These are phyloP conservation scores for Trichoderma koningiopsis DNA, from an alignment of 2,329 filamentous ascomycete genomes.

Conservation along the genomic window DNA sequence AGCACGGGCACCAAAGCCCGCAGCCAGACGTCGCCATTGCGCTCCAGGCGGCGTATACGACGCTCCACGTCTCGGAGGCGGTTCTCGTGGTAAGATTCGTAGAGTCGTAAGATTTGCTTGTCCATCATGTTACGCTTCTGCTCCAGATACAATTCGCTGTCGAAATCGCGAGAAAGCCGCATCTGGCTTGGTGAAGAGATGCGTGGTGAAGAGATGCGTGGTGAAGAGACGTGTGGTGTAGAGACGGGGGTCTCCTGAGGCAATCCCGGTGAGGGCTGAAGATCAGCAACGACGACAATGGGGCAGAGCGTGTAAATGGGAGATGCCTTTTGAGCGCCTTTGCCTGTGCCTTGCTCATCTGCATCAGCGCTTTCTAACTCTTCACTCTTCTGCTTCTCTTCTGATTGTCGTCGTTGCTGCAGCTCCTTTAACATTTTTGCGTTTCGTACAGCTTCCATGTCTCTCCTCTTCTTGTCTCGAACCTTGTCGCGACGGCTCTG, in stretches of 20 bases:
- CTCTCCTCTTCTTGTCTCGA: constrained; percentile 44
- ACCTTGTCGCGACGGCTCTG: constrained; percentile 44
- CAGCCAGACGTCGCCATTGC: constrained; percentile 50
- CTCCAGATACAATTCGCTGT: constrained; percentile 33
- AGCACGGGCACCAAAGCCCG: constrained; percentile 49
- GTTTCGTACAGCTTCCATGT: constrained; percentile 41
- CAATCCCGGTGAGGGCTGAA: constrained; percentile 35
- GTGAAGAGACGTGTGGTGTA: constrained; percentile 29
- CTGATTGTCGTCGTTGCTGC: not conserved
- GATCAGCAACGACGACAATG: constrained; percentile 45
- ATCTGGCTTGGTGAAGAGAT: constrained; percentile 30
- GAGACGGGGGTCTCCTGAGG: constrained; percentile 14
- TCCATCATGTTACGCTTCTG: constrained; percentile 33
- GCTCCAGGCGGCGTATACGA: constrained; percentile 50
- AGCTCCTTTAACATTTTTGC: constrained; percentile 30
- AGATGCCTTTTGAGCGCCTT: not conserved
- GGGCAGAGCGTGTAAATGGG: constrained; percentile 35
- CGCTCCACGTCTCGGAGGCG: constrained; percentile 52
- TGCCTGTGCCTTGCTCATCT: not conserved
- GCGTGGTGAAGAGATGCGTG: constrained; percentile 26
- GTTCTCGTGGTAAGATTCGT: constrained; percentile 46
- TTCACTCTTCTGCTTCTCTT: not conserved
- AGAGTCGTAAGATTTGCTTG: constrained; percentile 42
- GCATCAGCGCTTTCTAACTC: not conserved
- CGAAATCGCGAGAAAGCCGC: constrained; percentile 29